These are phyloP conservation scores for Sporothrix curviconia DNA, from an alignment of 2,329 filamentous ascomycete genomes.

Conservation along the genomic window DNA sequence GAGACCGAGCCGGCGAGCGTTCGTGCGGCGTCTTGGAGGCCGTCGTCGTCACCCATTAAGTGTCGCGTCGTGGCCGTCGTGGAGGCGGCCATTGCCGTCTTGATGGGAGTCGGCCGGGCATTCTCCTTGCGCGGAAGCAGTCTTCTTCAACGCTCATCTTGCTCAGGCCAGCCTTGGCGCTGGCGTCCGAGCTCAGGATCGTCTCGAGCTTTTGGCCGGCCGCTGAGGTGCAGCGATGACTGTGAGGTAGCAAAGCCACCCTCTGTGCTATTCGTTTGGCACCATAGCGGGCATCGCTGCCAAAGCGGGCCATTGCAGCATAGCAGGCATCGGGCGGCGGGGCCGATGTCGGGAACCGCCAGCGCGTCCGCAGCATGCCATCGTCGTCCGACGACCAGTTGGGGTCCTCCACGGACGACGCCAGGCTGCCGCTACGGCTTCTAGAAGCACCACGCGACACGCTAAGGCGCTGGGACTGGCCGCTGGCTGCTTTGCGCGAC, in stretches of 20 bases:
- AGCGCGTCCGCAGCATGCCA: slow-evolving; percentile 20
- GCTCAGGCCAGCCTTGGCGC: slow-evolving; percentile 21
- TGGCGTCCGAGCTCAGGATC: slow-evolving; percentile 37
- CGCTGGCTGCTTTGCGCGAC: slow-evolving; percentile 18
- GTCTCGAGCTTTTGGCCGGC: slow-evolving; percentile 36
- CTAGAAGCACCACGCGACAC: neutral
- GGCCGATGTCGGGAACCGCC: slow-evolving; percentile 8
- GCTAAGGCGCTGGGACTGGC: slow-evolving; percentile 4
- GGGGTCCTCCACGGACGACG: slow-evolving; percentile 18
- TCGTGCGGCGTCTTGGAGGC: slow-evolving; percentile 4
- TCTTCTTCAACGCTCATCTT: neutral
- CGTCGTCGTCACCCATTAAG: neutral
- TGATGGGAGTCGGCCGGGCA: too few relatives aligned
- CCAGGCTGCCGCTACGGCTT: slow-evolving; percentile 17
- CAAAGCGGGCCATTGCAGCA: slow-evolving; percentile 34
- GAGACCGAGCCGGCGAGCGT: slow-evolving; percentile 20
- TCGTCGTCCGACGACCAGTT: slow-evolving; percentile 28
- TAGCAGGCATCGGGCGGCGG: slow-evolving; percentile 17
- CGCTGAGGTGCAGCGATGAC: neutral
- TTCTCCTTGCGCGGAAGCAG: slow-evolving; percentile 16
- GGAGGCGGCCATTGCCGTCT: too few relatives aligned
- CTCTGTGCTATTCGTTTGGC: neutral
- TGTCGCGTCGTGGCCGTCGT: neutral
- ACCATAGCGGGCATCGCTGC: neutral
- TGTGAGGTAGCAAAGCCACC: neutral